Conservation (phyloP, 148 eudicot genomes). For the Mesembryanthemum crystallinum region DNA sequence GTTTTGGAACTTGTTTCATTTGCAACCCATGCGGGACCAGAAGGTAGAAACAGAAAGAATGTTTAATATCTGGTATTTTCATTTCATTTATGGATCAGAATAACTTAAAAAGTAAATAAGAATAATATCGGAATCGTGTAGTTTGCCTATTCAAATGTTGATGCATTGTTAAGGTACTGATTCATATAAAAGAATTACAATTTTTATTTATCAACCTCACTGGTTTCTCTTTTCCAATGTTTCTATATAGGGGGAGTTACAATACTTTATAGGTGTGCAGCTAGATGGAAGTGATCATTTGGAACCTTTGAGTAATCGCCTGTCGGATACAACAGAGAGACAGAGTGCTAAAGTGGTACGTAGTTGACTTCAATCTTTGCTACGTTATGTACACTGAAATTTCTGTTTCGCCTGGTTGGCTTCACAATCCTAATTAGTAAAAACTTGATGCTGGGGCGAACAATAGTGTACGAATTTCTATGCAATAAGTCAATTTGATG, state of each 20-base stretch:
- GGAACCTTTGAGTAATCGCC: constrained; percentile 88
- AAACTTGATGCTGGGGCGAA: not conserved
- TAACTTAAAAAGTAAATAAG: not conserved
- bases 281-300: constrained; percentile 97
- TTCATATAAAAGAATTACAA: not conserved
- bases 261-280: constrained; percentile 98
- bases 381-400: not conserved
- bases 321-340: constrained; percentile 76
- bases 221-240: constrained; percentile 12
- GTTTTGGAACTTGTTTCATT: constrained; percentile 97
- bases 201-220: not conserved
- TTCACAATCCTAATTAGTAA: not conserved
- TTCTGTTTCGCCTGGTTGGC: not conserved
- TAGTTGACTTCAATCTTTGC: not conserved
- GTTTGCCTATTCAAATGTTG: not conserved
- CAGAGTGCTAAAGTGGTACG: constrained; percentile 86
- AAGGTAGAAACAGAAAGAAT: constrained; percentile 48
- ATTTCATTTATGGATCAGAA: not conserved
- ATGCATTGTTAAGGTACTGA: not conserved
- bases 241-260: constrained; percentile 79
- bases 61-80: not conserved
- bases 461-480: not conserved
- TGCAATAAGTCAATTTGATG: not conserved
- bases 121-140: no score
- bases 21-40: constrained; percentile 99